Evolutionary conservation across 306 rosid species (phyloP).

Genomic region (Ochetophila trinervis): DNA sequence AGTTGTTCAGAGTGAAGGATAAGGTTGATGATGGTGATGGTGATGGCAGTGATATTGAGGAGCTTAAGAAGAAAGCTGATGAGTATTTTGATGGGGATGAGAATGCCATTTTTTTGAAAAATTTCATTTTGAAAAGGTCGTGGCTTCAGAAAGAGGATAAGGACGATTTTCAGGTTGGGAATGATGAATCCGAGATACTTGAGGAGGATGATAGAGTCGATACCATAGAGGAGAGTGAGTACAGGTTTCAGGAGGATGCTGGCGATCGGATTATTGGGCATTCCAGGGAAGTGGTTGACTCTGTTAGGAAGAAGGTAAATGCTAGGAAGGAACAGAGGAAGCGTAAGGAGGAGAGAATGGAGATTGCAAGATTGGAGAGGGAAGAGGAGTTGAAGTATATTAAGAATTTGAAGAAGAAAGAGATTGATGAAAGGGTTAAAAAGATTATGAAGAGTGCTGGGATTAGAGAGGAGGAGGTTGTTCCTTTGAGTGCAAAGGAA

Average conservation of each 20-base stretch:
- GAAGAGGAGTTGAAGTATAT: constrained; percentile 87
- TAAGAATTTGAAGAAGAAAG: constrained; percentile 90
- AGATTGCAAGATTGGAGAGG: constrained; percentile 69
- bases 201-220: constrained; percentile 71
- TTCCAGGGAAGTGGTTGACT: constrained; percentile 64
- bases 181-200: constrained; percentile 56
- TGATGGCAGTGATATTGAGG: constrained; percentile 32
- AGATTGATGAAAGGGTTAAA: constrained; percentile 63
- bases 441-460: constrained; percentile 76
- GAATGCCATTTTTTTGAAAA: constrained; percentile 47
- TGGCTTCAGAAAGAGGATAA: constrained; percentile 48
- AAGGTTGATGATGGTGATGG: constrained; percentile 28
- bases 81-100: constrained; percentile 69
- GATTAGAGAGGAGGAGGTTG: constrained; percentile 51
- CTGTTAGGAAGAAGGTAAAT: constrained; percentile 81
- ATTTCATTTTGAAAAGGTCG: constrained; percentile 56
- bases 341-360: constrained; percentile 88
- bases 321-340: constrained; percentile 82
- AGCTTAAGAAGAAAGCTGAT: constrained; percentile 50
- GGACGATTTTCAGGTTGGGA: constrained; percentile 23
- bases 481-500: constrained; percentile 49
- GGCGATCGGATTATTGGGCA: constrained; percentile 78
- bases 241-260: constrained; percentile 69
- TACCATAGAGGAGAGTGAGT: constrained; percentile 78
- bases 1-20: constrained; percentile 40